Base-by-base conservation (phyloP, 2,329 filamentous ascomycete species). In the Decorospora gaudefroyi region DNA sequence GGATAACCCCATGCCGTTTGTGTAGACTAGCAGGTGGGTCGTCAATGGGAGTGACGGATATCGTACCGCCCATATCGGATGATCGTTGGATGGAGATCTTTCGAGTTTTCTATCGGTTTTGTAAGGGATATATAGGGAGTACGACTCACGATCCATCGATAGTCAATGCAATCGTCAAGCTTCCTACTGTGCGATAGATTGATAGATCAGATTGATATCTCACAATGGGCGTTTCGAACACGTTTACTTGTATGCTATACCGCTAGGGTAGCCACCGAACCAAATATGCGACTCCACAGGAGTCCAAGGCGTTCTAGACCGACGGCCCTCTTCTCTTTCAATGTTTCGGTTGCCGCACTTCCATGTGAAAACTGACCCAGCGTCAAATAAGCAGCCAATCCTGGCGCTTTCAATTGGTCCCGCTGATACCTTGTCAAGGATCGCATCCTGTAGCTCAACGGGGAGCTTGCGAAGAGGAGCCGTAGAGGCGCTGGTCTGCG, bases 281-380 rank as follows among this genome's bases (percentile, higher is more conserved):
- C 26, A 50, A 37, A 60, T 59, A 18, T 59, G 57, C 26, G 49
- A 57, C 48, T 61, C 57, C 25, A 53, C 42, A 28, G 47, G 48
- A 45, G 42, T 47, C 26, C 31, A 35, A 22, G 36, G 21, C 18
- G 37, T 51, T 30, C 48, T 55, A 40, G 9, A 35, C 13, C 18
- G 13, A 40, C 35, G 36, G 31, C 42, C 43, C 13, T 53, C 48
- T 47, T 53, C 43, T 30, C 47, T 49, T 46, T 60, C 43, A 26
- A 61, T 54, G 11, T 50, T 31, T 18, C 50, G 38, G 12, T 40
- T 21, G 29, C 37, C 40, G 41, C 44, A 39, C 26, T 28, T 48
- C 56, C 57, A 62, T 33, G 28, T 26, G 27, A 59, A 60, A 44
- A 47, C 45, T 13, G 52, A 49, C 15, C 52, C 57, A 36, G 45